A percentile compares a stretch with the other conserved stretches of the same genome.
Evolutionary conservation across 768 basidiomycete genomes (phyloP).

Genomic region (Jaapia argillacea): DNA sequence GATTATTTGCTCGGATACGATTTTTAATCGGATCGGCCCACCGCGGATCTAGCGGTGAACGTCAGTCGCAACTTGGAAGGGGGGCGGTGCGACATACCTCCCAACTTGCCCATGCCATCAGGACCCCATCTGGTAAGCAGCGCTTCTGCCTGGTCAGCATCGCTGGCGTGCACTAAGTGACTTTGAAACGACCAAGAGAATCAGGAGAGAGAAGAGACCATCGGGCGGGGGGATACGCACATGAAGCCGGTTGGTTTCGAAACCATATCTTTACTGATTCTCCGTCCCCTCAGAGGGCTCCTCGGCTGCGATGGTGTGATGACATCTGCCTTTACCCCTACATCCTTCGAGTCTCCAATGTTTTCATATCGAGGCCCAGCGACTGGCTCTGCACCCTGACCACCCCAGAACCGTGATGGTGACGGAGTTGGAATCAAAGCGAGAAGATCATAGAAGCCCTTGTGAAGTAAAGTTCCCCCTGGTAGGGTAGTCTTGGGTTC

Average conservation of each 20-base stretch:
- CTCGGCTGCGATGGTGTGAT: constrained; percentile 22
- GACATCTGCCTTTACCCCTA: constrained; percentile 17
- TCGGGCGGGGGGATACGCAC: constrained; percentile 39
- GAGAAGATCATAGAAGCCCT: constrained; percentile 84
- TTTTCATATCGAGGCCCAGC: constrained; percentile 68
- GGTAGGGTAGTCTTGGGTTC: constrained; percentile 41
- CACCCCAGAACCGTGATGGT: constrained; percentile 57
- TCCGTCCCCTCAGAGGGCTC: constrained; percentile 50
- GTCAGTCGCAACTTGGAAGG: constrained; percentile 5
- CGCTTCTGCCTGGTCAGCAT: constrained; percentile 82
- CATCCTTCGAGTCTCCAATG: no score
- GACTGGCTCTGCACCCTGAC: constrained; percentile 27
- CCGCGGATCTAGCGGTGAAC: constrained; percentile 56
- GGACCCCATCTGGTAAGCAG: constrained; percentile 83
- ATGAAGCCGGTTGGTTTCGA: constrained; percentile 75
- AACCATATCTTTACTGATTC: constrained; percentile 85
- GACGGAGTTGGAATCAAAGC: constrained; percentile 62
- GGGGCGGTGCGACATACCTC: constrained; percentile 41
- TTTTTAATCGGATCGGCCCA: constrained; percentile 89
- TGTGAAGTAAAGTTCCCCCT: constrained; percentile 69
- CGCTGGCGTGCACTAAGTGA: constrained; percentile 85
- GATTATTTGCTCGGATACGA: constrained; percentile 53
- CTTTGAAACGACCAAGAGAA: constrained; percentile 30
- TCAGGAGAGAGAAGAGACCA: constrained; percentile 9
- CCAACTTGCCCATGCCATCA: constrained; percentile 81